Evolutionary conservation across 2,329 filamentous ascomycete genomes (phyloP), one percentile per base, ranked within the genome.

Genomic region (Pestalotiopsis sp.): DNA sequence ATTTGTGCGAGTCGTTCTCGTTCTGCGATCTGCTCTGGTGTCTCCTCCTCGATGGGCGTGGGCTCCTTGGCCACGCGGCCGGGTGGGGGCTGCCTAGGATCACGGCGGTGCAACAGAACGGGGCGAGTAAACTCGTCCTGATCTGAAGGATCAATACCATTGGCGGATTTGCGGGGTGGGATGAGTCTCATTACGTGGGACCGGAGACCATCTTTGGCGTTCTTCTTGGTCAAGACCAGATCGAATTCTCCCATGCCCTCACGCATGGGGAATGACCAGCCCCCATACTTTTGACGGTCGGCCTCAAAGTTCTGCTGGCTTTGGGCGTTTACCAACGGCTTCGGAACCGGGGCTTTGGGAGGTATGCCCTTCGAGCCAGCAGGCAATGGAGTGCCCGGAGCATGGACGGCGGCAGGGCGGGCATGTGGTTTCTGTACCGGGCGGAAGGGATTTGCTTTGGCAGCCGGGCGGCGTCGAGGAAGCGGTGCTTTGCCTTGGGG

Each of bases 101-200:
- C 95, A 68, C 96, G 92, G 71, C 96, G 91, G 77, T 98, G 95
- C 49, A 99, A 84, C 49, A 93, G 91, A 39, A 98, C 93, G 0
- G 96, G 96, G 36, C 94, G 90, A 20, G 93, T 92, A 77, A 98
- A 99, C 65, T 97, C 90, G 5, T 90, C 85, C 73, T 95, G 91
- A 73, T 91, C 82, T 31, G 84, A 85, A 2, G 89, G 88, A 76
- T 98, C 91, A 70, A 93, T 77, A 52, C 70, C 85, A 70, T 84
- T 84, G 23, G 78, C 79, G 11, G 74, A 90, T 90, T 65, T 87
- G 84, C 71, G 92, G 86, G 68, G 82, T 78, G 73, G 74, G 5
- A 76, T 73, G 68, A 99, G 90, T 73, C 93, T 91, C 85, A 97
- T 95, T 71, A 97, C 88, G 77, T 99, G 96, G 76, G 94, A 91